Evolutionary conservation across 768 basidiomycete species (phyloP).

Genomic region (Hericium rajendrae): DNA sequence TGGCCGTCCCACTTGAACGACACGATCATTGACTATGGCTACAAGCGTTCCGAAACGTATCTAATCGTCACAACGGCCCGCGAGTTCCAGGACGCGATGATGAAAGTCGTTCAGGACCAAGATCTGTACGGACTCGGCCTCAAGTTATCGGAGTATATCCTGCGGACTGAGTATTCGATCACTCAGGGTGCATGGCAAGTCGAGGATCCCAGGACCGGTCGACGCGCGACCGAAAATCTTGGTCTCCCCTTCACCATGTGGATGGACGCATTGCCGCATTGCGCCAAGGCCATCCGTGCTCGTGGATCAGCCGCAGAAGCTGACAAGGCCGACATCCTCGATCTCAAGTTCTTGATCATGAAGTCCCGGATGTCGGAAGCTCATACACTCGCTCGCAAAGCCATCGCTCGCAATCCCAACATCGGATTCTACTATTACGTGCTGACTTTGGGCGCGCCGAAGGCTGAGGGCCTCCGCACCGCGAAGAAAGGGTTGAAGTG

Average conservation of each 20-base stretch:
- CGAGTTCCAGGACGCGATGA: constrained; percentile 47
- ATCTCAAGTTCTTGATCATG: constrained; percentile 51
- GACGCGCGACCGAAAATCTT: constrained; percentile 29
- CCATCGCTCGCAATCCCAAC: constrained; percentile 44
- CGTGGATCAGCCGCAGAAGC: constrained; percentile 30
- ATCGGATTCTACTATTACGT: constrained; percentile 59
- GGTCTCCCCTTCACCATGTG: constrained; percentile 55
- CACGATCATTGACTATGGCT: constrained; percentile 40
- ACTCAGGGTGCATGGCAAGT: constrained; percentile 45
- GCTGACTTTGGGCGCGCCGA: constrained; percentile 39
- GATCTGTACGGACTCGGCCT: constrained; percentile 45
- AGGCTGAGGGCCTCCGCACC: constrained; percentile 41
- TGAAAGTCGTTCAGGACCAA: constrained; percentile 33
- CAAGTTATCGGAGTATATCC: constrained; percentile 38
- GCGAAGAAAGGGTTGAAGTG: constrained; percentile 61
- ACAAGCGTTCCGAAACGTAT: constrained; percentile 35
- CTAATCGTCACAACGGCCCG: constrained; percentile 29
- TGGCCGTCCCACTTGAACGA: constrained; percentile 38
- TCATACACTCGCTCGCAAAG: constrained; percentile 34
- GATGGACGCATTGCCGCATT: constrained; percentile 48
- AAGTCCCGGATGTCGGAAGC: constrained; percentile 39
- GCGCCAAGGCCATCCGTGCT: constrained; percentile 45
- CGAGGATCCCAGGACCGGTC: constrained; percentile 33
- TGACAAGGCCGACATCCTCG: constrained; percentile 54
- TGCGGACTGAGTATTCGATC: constrained; percentile 52